Conservation (phyloP, 2,329 filamentous ascomycete genomes). For the Mycosphaerella sp. region DNA sequence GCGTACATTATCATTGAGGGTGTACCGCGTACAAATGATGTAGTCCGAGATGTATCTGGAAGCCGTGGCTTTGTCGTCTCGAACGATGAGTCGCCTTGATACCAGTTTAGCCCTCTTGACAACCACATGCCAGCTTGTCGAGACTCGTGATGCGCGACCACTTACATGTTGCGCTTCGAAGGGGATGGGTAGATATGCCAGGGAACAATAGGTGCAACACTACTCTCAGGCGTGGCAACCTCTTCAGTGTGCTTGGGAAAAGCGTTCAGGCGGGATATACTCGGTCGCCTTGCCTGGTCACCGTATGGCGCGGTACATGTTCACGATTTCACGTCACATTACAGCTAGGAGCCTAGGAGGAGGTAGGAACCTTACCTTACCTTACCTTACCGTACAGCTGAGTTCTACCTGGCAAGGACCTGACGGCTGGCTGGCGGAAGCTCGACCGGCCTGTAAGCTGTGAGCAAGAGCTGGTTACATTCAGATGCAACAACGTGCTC, state of each 20-base stretch:
- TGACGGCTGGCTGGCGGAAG: conserved; percentile 7
- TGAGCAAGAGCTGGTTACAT: conserved; percentile 4
- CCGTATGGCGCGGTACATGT: background rate
- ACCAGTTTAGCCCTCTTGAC: conserved; percentile 1
- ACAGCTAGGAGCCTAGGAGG: background rate
- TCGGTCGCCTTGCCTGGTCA: background rate
- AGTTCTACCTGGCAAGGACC: no score
- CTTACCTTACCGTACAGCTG: no score
- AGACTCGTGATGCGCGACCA: background rate
- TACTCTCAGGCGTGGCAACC: background rate
- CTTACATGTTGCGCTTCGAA: conserved; percentile 15
- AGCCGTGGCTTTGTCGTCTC: conserved; percentile 62
- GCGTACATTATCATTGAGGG: background rate
- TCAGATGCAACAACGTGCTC: conserved; percentile 15
- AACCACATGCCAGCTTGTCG: background rate
- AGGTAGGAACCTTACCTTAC: no score
- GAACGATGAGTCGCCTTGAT: conserved; percentile 73
- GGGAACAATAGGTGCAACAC: background rate
- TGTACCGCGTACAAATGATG: conserved; percentile 56
- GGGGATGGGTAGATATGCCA: background rate
- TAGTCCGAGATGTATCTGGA: conserved; percentile 76
- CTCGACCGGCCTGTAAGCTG: background rate
- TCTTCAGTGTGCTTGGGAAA: no score
- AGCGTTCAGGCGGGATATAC: conserved; percentile 1
- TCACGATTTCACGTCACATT: conserved; percentile 9